Evolutionary conservation across 345 rosid genomes (phyloP).

Genomic region (Gossypioides kirkii): DNA sequence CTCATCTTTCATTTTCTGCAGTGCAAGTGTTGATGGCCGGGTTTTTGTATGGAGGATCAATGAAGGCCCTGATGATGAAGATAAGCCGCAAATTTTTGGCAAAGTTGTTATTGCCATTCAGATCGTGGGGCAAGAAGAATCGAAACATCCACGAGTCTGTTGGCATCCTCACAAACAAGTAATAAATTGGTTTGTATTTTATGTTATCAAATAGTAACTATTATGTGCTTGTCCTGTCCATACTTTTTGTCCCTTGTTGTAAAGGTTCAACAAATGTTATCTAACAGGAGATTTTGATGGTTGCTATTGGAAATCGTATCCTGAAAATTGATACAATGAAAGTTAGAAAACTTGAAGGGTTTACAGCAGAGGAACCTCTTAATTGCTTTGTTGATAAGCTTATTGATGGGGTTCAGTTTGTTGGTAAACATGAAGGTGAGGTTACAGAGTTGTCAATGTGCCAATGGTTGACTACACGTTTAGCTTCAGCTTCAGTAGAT

Average conservation of each 20-base stretch:
- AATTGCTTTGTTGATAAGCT: slow-evolving; percentile 49
- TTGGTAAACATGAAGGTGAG: slow-evolving; percentile 70
- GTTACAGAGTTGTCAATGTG: slow-evolving; percentile 73
- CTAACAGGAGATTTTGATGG: slow-evolving; percentile 61
- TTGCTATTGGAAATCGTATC: slow-evolving; percentile 55
- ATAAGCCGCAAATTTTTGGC: slow-evolving; percentile 63
- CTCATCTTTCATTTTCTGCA: slow-evolving; percentile 24
- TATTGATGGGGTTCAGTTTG: slow-evolving; percentile 60
- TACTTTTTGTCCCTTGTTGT: neutral
- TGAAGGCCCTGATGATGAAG: slow-evolving; percentile 69
- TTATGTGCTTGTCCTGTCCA: neutral
- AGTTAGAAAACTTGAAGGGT: slow-evolving; percentile 45
- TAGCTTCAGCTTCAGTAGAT: slow-evolving; percentile 73
- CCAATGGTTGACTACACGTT: slow-evolving; percentile 68
- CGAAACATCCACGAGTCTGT: slow-evolving; percentile 54
- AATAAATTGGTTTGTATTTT: slow-evolving; percentile 13
- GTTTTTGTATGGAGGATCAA: slow-evolving; percentile 52
- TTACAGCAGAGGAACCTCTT: slow-evolving; percentile 56
- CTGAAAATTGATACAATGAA: slow-evolving; percentile 57
- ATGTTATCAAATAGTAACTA: neutral
- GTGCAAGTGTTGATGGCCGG: slow-evolving; percentile 66
- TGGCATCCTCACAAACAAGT: slow-evolving; percentile 91
- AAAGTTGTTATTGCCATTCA: slow-evolving; percentile 53
- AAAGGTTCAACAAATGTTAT: slow-evolving; percentile 1
- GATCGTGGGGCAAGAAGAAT: slow-evolving; percentile 42